Evolutionary conservation across 176 grass and related monocot species (phyloP).

Genomic region (Calamus simplicifolius): DNA sequence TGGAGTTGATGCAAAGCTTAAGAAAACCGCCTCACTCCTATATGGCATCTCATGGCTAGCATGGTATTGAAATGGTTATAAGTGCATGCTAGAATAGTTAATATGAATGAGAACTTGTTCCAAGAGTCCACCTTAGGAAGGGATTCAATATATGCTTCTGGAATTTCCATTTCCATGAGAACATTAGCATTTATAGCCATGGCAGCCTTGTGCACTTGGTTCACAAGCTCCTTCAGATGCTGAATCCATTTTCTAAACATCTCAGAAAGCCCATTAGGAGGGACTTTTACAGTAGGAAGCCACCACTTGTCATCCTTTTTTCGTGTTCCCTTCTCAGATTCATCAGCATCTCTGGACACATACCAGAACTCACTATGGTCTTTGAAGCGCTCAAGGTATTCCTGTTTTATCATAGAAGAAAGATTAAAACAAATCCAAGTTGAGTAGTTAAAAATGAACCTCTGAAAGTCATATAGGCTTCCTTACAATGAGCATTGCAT

Average conservation of each 20-base stretch:
- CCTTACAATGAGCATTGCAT: slow-evolving; percentile 73
- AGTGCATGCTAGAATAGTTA: too few relatives aligned
- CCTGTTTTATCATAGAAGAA: slow-evolving; percentile 26
- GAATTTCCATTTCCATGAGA: slow-evolving; percentile 61
- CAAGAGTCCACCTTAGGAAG: slow-evolving; percentile 53
- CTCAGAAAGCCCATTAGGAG: slow-evolving; percentile 44
- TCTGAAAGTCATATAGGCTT: background rate
- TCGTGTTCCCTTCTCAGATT: slow-evolving; percentile 14
- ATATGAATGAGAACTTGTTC: background rate
- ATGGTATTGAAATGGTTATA: too few relatives aligned
- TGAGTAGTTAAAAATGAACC: too few relatives aligned
- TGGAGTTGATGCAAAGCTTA: too few relatives aligned
- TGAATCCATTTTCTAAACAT: slow-evolving; percentile 45
- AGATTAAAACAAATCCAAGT: too few relatives aligned
- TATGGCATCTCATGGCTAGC: too few relatives aligned
- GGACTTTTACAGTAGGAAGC: slow-evolving; percentile 68
- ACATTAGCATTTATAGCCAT: slow-evolving; percentile 76
- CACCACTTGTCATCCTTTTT: slow-evolving; percentile 72
- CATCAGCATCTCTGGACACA: slow-evolving; percentile 47
- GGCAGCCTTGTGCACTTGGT: slow-evolving; percentile 71
- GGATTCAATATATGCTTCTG: slow-evolving; percentile 53
- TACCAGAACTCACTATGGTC: slow-evolving; percentile 82
- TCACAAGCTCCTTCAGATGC: slow-evolving; percentile 62
- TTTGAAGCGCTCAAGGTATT: slow-evolving; percentile 87
- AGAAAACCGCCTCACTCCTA: too few relatives aligned